Evolutionary conservation across 2,329 filamentous ascomycete species (phyloP), one percentile per base, ranked within the genome.

Genomic region (Anthostomella pinea): DNA sequence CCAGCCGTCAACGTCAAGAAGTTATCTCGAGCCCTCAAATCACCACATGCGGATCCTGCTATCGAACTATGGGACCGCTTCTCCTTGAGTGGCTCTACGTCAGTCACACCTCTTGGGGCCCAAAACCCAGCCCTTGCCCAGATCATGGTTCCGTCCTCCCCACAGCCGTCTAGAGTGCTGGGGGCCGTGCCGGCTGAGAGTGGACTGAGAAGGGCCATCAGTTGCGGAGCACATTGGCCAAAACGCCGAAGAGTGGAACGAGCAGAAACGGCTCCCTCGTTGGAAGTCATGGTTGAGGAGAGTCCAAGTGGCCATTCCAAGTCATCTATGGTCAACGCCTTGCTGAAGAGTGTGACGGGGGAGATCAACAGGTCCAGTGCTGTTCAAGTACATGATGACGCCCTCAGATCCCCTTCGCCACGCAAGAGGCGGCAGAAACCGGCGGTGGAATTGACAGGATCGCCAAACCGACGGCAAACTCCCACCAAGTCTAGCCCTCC

Each of bases 41-140:
- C 83, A 1, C 81, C 82, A 9, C 77, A 83, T 46, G 74, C 80
- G 20, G 85, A 90, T 52, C 83, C 86, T 23, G 84, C 83, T 3
- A 63, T 83, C 20, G 84, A 90, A 46, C 63, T 90, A 2, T 91
- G 86, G 86, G 85, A 85, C 50, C 79, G 83, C 34, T 88, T 87
- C 56, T 76, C 83, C 23, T 62, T 79, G 35, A 65, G 70, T 53
- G 66, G 72, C 44, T 60, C 63, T 35, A 57, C 67, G 10, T 61
- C 70, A 43, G 49, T 63, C 34, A 60, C 63, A 28, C 57, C 63
- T 6, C 59, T 65, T 1, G 74, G 75, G 14, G 60, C 71, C 27
- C 60, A 67, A 26, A 80, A 79, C 49, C 77, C 77, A 24, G 66
- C 73, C 11, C 67, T 87, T 16, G 75, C 78, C 31, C 77, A 85